Conservation (phyloP, 441 rosid genomes). For the Mallotus repandus region DNA sequence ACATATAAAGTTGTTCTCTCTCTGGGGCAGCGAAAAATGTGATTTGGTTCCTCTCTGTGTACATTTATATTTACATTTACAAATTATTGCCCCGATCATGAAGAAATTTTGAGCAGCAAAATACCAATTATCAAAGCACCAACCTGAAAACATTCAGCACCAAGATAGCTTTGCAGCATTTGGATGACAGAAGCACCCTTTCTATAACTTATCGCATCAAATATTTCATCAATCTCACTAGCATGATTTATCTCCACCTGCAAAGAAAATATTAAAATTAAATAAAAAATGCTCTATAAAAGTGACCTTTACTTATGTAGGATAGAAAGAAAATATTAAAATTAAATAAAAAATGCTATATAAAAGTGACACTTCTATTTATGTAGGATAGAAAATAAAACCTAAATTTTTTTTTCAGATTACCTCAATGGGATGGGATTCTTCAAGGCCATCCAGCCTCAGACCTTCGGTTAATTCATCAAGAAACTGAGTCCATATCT, state of each 20-base stretch:
- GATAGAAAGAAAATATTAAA: slow-evolving; percentile 19
- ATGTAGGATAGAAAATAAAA: neutral
- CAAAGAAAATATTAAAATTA: slow-evolving; percentile 18
- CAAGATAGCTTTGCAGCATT: slow-evolving; percentile 95
- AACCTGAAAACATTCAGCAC: slow-evolving; percentile 94
- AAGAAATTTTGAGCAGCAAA: neutral
- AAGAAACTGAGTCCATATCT: slow-evolving; percentile 97
- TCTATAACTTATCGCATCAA: slow-evolving; percentile 88
- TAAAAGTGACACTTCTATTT: neutral
- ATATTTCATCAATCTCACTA: slow-evolving; percentile 83
- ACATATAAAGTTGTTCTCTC: neutral
- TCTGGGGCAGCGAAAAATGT: no score
- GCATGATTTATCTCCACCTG: slow-evolving; percentile 95
- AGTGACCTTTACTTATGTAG: neutral
- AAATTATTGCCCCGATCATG: slow-evolving; percentile 1
- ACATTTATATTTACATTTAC: no score
- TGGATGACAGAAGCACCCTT: slow-evolving; percentile 95
- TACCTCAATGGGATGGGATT: slow-evolving; percentile 99
- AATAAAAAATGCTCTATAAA: slow-evolving; percentile 6
- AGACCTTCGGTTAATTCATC: slow-evolving; percentile 84
- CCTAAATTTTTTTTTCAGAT: neutral
- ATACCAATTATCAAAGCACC: slow-evolving; percentile 15
- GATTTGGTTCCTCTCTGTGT: neutral
- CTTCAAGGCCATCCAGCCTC: slow-evolving; percentile 87
- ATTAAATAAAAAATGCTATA: slow-evolving; percentile 7